These are phyloP conservation scores for Fusarium brevicatenulatum DNA, from an alignment of 2,329 filamentous ascomycete genomes.

Conservation along the genomic window DNA sequence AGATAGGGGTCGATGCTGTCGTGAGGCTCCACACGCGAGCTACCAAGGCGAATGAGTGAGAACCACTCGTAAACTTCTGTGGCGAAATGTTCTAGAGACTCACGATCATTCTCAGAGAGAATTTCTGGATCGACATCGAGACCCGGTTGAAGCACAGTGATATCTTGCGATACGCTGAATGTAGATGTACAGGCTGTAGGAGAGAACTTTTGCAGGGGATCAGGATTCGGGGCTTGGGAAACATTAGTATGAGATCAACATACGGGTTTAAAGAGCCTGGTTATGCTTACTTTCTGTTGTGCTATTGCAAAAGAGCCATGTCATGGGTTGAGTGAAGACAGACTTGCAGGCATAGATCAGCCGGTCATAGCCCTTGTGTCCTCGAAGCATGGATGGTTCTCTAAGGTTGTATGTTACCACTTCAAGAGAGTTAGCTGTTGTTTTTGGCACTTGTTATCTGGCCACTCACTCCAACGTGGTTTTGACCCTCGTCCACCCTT, in stretches of 20 bases:
- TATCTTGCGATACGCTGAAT: conserved; percentile 26
- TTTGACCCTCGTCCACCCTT: conserved; percentile 70
- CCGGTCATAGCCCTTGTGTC: conserved; percentile 84
- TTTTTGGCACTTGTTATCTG: neutral
- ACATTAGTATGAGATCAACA: conserved; percentile 36
- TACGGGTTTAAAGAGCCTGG: neutral
- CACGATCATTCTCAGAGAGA: conserved; percentile 51
- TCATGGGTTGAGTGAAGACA: conserved; percentile 72
- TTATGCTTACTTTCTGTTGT: conserved; percentile 43
- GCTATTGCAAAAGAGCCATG: conserved; percentile 83
- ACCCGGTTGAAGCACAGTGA: conserved; percentile 37
- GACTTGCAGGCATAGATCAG: conserved; percentile 82
- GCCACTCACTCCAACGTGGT: conserved; percentile 74
- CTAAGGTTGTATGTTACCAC: conserved; percentile 82
- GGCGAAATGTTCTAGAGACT: conserved; percentile 70
- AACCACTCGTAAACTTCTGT: conserved; percentile 79
- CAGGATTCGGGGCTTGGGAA: conserved; percentile 58
- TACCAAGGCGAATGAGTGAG: conserved; percentile 71
- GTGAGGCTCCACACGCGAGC: conserved; percentile 66
- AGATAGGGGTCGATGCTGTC: conserved; percentile 76
- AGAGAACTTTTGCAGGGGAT: conserved; percentile 59
- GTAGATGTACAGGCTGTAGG: conserved; percentile 55
- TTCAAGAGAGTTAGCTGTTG: conserved; percentile 52
- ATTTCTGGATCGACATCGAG: conserved; percentile 41
- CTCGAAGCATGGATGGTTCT: conserved; percentile 78